Percentiles rank a stretch among this genome's conserved stretches.
These are phyloP conservation scores for Penicillium parvum DNA, from an alignment of 495 filamentous ascomycete species.

Conservation along the genomic window DNA sequence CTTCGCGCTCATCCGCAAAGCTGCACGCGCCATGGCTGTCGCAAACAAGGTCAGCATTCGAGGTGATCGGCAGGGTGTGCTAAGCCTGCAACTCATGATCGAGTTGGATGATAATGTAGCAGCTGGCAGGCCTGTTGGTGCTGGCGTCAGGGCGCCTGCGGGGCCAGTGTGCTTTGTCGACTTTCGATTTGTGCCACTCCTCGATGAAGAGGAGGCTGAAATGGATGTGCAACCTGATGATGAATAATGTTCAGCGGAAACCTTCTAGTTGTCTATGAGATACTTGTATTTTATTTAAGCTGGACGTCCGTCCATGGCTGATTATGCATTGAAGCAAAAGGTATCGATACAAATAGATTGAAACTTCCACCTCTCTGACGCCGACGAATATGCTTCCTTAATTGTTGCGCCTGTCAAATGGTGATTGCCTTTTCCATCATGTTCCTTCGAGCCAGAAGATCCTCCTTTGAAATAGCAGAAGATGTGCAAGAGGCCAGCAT, in stretches of 20 bases:
- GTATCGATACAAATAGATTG: background rate
- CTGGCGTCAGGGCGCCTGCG: constrained; percentile 15
- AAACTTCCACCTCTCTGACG: background rate
- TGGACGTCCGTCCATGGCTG: background rate
- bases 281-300: background rate
- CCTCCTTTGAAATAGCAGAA: background rate
- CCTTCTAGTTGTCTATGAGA: background rate
- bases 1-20: constrained; percentile 78
- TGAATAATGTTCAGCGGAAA: constrained; percentile 7
- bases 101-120: constrained; percentile 52
- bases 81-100: constrained; percentile 97
- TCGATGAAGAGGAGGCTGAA: constrained; percentile 57
- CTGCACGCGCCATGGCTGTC: constrained; percentile 80
- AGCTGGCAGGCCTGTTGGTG: constrained; percentile 22
- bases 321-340: background rate
- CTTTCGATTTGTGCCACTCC: constrained; percentile 70
- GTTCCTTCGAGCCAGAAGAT: too few relatives aligned
- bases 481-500: background rate
- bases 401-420: background rate
- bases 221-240: constrained; percentile 19
- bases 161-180: constrained; percentile 65
- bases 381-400: background rate
- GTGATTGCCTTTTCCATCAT: too few relatives aligned
- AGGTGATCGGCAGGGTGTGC: constrained; percentile 78
- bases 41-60: constrained; percentile 90